phyloP scores from a whole-genome alignment of 345 rosid genomes.

The Eucalyptus pauciflora region DNA sequence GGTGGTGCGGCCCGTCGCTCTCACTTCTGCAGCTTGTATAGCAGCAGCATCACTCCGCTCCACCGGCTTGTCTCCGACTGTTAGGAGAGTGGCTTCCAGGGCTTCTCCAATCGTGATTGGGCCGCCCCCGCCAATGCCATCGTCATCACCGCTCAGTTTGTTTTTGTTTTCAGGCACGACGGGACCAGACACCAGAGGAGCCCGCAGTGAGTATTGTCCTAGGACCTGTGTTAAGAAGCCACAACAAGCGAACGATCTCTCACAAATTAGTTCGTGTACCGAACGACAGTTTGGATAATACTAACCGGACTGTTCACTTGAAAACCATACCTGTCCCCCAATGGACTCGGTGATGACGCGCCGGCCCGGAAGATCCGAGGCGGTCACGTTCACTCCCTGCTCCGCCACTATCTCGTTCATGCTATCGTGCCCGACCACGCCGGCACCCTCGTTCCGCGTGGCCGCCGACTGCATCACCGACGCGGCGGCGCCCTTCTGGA shows the following conservation, averaged over 20 bases:
- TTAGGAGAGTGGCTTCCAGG: constrained; percentile 53
- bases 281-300: background rate
- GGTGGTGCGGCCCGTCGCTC: constrained; percentile 64
- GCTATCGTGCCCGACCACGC: background rate
- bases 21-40: constrained; percentile 80
- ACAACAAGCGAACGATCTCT: background rate
- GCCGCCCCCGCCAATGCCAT: background rate
- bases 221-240: background rate
- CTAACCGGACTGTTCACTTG: background rate
- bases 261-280: background rate
- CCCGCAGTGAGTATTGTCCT: background rate
- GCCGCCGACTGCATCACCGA: constrained; percentile 23
- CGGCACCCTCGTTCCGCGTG: constrained; percentile 5
- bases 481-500: background rate
- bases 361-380: constrained; percentile 7
- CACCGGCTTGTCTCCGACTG: constrained; percentile 65
- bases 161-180: background rate
- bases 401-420: background rate
- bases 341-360: background rate
- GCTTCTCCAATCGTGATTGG: constrained; percentile 60
- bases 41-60: constrained; percentile 87
- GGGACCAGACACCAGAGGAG: background rate
- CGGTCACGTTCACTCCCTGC: constrained; percentile 1
- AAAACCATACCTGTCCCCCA: background rate
- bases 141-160: background rate